Evolutionary conservation across 257 asterid genomes (phyloP).

Genomic region (Solanum appendiculatum): DNA sequence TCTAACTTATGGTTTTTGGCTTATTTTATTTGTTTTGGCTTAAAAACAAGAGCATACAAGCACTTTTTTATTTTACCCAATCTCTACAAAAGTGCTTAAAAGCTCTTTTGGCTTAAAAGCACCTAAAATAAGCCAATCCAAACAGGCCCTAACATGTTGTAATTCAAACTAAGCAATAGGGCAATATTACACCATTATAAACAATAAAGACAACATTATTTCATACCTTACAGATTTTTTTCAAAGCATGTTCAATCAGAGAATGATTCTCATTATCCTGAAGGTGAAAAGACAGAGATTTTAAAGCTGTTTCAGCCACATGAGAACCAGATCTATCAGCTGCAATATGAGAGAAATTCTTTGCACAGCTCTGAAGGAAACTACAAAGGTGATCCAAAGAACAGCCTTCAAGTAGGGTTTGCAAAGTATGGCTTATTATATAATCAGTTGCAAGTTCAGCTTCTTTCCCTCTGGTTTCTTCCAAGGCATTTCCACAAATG

Average conservation of each 20-base stretch:
- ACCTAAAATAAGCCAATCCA: not conserved
- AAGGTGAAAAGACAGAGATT: slow-evolving; percentile 70
- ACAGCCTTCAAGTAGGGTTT: slow-evolving; percentile 76
- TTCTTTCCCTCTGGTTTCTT: slow-evolving; percentile 91
- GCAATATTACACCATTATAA: not conserved
- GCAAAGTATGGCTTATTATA: slow-evolving; percentile 84
- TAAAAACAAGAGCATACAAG: no score
- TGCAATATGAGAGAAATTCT: slow-evolving; percentile 50
- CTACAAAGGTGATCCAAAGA: slow-evolving; percentile 66
- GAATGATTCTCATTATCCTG: slow-evolving; percentile 47
- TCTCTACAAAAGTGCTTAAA: not conserved
- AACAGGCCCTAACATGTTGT: not conserved
- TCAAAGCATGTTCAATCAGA: slow-evolving; percentile 49
- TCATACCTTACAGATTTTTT: slow-evolving; percentile 55
- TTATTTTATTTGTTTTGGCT: not conserved
- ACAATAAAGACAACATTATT: not conserved
- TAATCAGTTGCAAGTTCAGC: slow-evolving; percentile 89
- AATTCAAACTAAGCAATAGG: not conserved
- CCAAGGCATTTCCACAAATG: slow-evolving; percentile 83
- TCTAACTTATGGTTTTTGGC: not conserved
- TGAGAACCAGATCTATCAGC: slow-evolving; percentile 94
- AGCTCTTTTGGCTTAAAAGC: not conserved
- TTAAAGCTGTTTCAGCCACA: slow-evolving; percentile 88
- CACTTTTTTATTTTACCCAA: not conserved
- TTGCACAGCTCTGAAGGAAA: slow-evolving; percentile 51